phyloP scores from a whole-genome alignment of 1,284 basidiomycete genomes.

The Pseudozyma sp. region DNA sequence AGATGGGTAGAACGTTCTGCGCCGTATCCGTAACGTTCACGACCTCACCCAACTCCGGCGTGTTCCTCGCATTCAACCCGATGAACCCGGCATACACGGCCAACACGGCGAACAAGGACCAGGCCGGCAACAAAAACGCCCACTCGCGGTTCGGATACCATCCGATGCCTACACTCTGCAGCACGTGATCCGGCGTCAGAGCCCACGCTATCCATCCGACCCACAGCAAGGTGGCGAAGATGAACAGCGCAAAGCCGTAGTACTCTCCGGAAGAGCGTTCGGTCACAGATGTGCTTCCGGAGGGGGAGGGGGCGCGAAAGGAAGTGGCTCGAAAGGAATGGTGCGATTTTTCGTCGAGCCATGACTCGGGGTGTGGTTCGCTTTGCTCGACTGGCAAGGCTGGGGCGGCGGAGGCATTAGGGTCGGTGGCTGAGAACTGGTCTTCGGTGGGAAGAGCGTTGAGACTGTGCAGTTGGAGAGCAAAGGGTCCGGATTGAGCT shows the following conservation, averaged over 20 bases:
- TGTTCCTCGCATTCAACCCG: constrained; percentile 37
- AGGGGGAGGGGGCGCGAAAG: neutral
- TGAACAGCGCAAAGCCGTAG: constrained; percentile 60
- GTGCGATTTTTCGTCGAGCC: constrained; percentile 24
- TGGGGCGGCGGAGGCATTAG: neutral
- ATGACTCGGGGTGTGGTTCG: neutral
- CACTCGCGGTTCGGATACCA: constrained; percentile 62
- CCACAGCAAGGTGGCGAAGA: constrained; percentile 54
- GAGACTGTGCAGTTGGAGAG: constrained; percentile 41
- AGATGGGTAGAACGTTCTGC: constrained; percentile 26
- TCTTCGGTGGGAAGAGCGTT: constrained; percentile 19
- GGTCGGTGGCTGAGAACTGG: constrained; percentile 6
- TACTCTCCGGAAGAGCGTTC: constrained; percentile 39
- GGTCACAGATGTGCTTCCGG: constrained; percentile 11
- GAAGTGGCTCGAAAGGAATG: constrained; percentile 35
- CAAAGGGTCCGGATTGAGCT: constrained; percentile 50
- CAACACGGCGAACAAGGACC: constrained; percentile 54
- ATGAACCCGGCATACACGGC: constrained; percentile 53
- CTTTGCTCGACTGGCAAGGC: neutral
- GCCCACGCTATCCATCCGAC: constrained; percentile 54
- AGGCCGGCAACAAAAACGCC: constrained; percentile 57
- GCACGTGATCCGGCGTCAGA: constrained; percentile 41
- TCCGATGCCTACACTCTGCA: constrained; percentile 47
- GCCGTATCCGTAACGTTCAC: constrained; percentile 30
- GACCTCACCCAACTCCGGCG: constrained; percentile 46